Base-by-base conservation (phyloP, 768 basidiomycete genomes). In the Mrakia hoshinonis region DNA sequence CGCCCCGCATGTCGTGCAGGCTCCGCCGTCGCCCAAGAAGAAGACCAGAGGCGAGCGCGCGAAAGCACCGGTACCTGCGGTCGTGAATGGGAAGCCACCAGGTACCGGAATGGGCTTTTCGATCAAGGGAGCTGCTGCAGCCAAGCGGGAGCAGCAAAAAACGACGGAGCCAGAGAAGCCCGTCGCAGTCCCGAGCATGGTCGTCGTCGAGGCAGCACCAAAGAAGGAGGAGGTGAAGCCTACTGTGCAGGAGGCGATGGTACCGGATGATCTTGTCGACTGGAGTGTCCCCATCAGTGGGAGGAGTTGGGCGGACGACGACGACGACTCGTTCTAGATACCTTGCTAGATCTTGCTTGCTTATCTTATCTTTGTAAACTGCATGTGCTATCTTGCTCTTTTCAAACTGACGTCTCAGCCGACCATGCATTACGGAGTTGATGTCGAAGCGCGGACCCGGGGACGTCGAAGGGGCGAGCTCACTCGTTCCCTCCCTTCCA, bases 271-370 rank as follows among this genome's bases (percentile, higher is more conserved):
- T 15, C 48, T 31, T 13, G 65, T 31, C 1, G 13, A 43, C 7
- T 66, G 65, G 65, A 46, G 65, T 18, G 65, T 51, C 26, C 65
- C 47, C 31, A 24, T 66, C 6, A 66, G 65, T 11, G 51, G 48
- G 48, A 47, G 22, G 47, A 66, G 65, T 51, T 66, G 65, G 65
- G 65, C 65, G 65, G 65, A 66, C 20, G 65, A 43, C 43, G 43
- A 66, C 22, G 51, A 49, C 31, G 65, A 66, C 49, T 61, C 58
- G 31, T 61, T 61, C 34, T 61, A 61, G 58, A 22, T 43, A 15
- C 15, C 7, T 15, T 7, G 43, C 43, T 15, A 43, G 7, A 15
- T 43, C 15, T 43, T 43, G 43, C 6, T 43, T 15, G 6, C 6
- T 43, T 43, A 15, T 43, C 15, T 7, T 43, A 43, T 7, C 43